Conservation (phyloP, 208 protist species). For the Crithidia acanthocephali region DNA sequence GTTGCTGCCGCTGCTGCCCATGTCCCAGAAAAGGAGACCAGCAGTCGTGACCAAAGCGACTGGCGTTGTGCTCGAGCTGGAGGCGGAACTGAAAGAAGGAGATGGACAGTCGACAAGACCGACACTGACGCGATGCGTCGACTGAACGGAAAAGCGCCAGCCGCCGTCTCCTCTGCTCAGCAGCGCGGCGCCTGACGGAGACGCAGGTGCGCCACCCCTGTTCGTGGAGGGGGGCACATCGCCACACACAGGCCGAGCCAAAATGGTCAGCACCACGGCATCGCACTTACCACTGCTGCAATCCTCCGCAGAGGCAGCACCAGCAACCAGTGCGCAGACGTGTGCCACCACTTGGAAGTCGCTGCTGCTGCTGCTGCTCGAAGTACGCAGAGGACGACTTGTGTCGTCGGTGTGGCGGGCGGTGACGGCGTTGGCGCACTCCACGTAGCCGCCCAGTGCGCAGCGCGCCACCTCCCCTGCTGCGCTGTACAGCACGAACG, state of each 20-base stretch:
- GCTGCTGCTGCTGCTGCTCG: too few relatives aligned
- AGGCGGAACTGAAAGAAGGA: background rate
- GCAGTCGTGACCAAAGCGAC: background rate
- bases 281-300: too few relatives aligned
- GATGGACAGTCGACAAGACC: background rate
- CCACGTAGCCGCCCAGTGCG: constrained; percentile 26
- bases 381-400: too few relatives aligned
- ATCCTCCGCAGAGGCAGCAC: background rate
- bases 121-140: constrained; percentile 7
- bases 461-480: constrained; percentile 25
- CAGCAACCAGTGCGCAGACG: constrained; percentile 22
- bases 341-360: constrained; percentile 6
- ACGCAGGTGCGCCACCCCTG: background rate
- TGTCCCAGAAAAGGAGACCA: constrained; percentile 13
- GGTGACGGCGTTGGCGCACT: constrained; percentile 14
- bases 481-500: constrained; percentile 24
- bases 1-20: background rate
- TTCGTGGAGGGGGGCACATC: background rate
- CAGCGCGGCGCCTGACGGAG: background rate
- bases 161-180: background rate
- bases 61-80: background rate
- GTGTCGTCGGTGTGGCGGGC: too few relatives aligned
- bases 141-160: constrained; percentile 23
- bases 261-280: constrained; percentile 18
- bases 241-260: constrained; percentile 9